Evolutionary conservation across 2,329 filamentous ascomycete genomes (phyloP), one percentile per base, ranked within the genome.

Genomic region (Chaetothyriales sp.): DNA sequence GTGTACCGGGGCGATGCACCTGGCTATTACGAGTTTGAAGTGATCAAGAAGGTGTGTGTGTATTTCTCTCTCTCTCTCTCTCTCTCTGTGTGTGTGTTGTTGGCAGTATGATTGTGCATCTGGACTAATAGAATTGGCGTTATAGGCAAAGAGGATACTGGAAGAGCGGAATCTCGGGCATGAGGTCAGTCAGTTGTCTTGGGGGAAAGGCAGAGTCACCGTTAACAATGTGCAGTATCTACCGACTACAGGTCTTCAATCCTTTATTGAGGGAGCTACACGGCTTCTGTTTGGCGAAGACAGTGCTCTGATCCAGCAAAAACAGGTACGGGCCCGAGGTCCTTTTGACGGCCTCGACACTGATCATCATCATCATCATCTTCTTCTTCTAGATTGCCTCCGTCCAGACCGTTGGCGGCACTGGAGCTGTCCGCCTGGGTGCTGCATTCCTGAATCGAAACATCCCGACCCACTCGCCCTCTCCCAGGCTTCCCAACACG

Each of bases 351-450:
- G n/a, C n/a, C 9, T 47, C 3, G 8, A 28, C 9, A 26, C 32
- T 36, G 3, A 49, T 18, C 18, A 18, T 20, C n/a, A n/a, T n/a
- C n/a, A n/a, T n/a, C n/a, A n/a, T n/a, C n/a, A n/a, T n/a, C n/a
- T n/a, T n/a, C 15, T 32, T 15, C 15, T 22, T 15, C 28, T 36
- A 36, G 18, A 50, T 66, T 25, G 63, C 44, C 18, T 47, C 49
- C 12, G 20, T 95, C 42, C 90, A 96, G 71, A 92, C 89, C 62
- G 92, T 96, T 69, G 95, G 90, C 50, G 90, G 90, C 59, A 98
- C 92, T 53, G 90, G 90, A 60, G 90, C 92, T 56, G 83, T 94
- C 59, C 90, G 95, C 65, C 72, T 96, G 46, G 92, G 90, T 55
- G 88, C 83, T 54, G 75, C 83, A 64, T 86, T 81, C 64, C 95